Base-by-base conservation (phyloP, 768 basidiomycete genomes). In the Podaxis mareebaensis region DNA sequence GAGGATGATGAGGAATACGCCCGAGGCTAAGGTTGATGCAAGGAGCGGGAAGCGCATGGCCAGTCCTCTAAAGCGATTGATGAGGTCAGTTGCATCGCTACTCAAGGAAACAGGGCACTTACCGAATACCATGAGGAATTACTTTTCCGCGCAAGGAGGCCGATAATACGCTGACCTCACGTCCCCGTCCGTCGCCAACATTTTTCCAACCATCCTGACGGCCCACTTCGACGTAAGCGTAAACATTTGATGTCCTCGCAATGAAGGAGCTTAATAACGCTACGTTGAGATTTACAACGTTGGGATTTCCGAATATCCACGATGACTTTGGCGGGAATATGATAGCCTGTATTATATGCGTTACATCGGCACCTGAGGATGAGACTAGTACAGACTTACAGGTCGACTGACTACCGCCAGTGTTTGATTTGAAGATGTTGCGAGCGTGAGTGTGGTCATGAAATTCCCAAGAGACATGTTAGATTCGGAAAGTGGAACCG, bases 391-490 rank as follows among this genome's bases (percentile, higher is more conserved):
- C 36, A 40, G 20, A 81, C 89, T 69, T 70, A 93, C 92, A 11
- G 92, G 85, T 65, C 84, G 81, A 64, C 91, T 87, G 60, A 85
- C 77, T 15, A 79, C 75, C 3, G 77, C 74, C 26, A 95, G 75
- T 5, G 91, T 89, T 68, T 81, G 83, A 72, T 93, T 93, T 17
- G 81, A 79, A 30, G 78, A 67, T 0, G 87, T 86, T 2, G 76
- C 78, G 28, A 95, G 74, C 0, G 81, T 85, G 39, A 94, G 71
- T 49, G 79, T 82, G 4, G 85, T 78, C 93, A 95, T 95, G 74
- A 94, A 95, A 72, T 95, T 95, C 46, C 93, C 93, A 2, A 95
- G 84, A 3, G 79, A 86, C 68, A 84, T 77, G 75, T 92, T 94
- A 22, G 86, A 73, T 63, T 87, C 85, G 17, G 83, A 82, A 3